Percentiles rank a stretch among this genome's conserved stretches.
phyloP scores from a whole-genome alignment of 768 basidiomycete genomes.

The Lactarius sanguifluus region DNA sequence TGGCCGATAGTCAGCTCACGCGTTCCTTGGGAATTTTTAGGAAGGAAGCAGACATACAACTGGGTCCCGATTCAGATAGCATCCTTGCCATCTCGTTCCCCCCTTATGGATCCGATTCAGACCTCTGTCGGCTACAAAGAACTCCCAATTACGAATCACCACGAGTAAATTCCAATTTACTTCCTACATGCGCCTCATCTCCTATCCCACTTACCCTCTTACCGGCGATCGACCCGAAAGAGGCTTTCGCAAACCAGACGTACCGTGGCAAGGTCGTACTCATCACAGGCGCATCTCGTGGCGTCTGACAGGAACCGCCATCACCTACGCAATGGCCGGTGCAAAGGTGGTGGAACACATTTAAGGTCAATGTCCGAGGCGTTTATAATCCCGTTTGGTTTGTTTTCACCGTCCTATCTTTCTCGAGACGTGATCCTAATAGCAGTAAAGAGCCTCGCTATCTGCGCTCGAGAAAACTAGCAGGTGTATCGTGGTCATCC shows the following conservation, averaged over 20 bases:
- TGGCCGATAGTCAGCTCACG: too few species aligned
- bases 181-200: neutral
- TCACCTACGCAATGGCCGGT: conserved; percentile 22
- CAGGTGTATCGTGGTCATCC: too few species aligned
- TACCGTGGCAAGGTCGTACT: conserved; percentile 14
- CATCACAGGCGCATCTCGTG: conserved; percentile 20
- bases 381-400: too few species aligned
- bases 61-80: neutral
- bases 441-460: too few species aligned
- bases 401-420: too few species aligned
- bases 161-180: too few species aligned
- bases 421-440: too few species aligned
- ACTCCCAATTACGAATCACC: neutral
- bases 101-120: neutral
- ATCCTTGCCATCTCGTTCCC: neutral
- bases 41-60: too few species aligned
- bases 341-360: conserved; percentile 5
- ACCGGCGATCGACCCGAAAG: neutral
- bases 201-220: neutral
- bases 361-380: too few species aligned
- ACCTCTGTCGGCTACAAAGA: neutral
- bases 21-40: too few species aligned
- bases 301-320: conserved; percentile 23
- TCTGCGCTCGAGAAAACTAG: too few species aligned
- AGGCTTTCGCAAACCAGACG: conserved; percentile 6